Conservation (phyloP, 2,329 filamentous ascomycete species). For the Xylariaceae sp. region DNA sequence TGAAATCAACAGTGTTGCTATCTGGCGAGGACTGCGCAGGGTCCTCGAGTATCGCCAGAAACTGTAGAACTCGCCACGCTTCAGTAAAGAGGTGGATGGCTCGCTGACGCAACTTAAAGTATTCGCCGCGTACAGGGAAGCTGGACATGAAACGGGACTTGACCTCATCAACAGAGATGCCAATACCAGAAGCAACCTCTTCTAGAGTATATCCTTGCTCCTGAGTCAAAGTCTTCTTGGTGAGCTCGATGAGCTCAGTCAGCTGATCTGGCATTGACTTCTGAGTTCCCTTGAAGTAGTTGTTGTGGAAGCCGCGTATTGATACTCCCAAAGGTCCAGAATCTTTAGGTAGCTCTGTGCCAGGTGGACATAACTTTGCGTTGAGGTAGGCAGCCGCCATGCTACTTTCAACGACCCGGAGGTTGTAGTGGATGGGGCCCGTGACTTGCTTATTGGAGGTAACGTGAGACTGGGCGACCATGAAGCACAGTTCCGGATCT, state of each 20-base stretch:
- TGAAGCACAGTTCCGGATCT: conserved; percentile 78
- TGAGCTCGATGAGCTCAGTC: conserved; percentile 64
- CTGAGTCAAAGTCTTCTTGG: conserved; percentile 66
- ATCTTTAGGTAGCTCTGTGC: conserved; percentile 66
- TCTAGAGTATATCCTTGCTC: conserved; percentile 84
- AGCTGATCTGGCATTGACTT: conserved; percentile 63
- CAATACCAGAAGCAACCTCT: conserved; percentile 72
- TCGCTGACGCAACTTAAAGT: conserved; percentile 82
- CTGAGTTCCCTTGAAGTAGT: conserved; percentile 61
- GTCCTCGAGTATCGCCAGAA: conserved; percentile 71
- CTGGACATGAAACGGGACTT: conserved; percentile 76
- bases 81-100: conserved; percentile 89
- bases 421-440: conserved; percentile 90
- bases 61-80: conserved; percentile 78
- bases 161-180: conserved; percentile 65
- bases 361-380: conserved; percentile 51
- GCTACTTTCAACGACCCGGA: conserved; percentile 92
- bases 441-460: conserved; percentile 93
- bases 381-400: conserved; percentile 72
- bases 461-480: conserved; percentile 93
- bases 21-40: conserved; percentile 38
- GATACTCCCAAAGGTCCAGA: conserved; percentile 78
- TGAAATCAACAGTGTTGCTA: conserved; percentile 57
- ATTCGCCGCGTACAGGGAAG: conserved; percentile 83
- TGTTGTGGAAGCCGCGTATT: conserved; percentile 81